Base-by-base conservation (phyloP, 2,329 filamentous ascomycete genomes). In the Aphanocladium album region DNA sequence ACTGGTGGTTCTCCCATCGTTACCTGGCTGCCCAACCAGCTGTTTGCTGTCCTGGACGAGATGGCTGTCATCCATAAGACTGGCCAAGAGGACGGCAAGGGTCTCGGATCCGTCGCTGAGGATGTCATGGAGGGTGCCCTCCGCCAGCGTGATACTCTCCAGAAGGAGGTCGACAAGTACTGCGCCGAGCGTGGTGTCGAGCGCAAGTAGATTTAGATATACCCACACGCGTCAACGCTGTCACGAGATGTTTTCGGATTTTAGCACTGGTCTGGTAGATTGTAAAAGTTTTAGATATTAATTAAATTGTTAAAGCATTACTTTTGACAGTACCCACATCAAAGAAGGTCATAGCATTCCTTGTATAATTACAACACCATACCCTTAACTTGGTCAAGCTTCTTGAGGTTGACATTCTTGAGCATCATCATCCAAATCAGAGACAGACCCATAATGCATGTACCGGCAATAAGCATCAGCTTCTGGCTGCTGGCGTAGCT, bases 1-100 rank as follows among this genome's bases (percentile, higher is more conserved):
- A 93, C 90, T 0, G 90, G 90, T 2, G 90, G 90, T 19, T 90
- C 87, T 66, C 90, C 90, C 3, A 93, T 93, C 63, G 89, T 93
- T 17, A 93, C 89, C 2, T 93, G 90, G 90, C 75, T 93, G 63
- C 90, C 90, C 2, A 93, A 93, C 73, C 90, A 93, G 77, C 80
- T 93, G 52, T 81, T 85, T 64, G 89, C 90, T 1, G 88, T 93
- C 14, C 79, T 93, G 73, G 78, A 81, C 14, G 81, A 90, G 69
- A 93, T 93, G 88, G 75, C 78, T 23, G 76, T 80, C 39, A 79
- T 89, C 2, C 82, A 83, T 65, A 75, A 76, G 33, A 74, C 72
- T 52, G 79, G 74, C 46, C 71, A 70, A 60, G 71, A 66, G 49
- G 72, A 77, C 30, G 67, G 67, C n/a, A 67, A 67, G 39, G 76